phyloP scores from a whole-genome alignment of 305 asterid species.

The Nicotiana rustica region DNA sequence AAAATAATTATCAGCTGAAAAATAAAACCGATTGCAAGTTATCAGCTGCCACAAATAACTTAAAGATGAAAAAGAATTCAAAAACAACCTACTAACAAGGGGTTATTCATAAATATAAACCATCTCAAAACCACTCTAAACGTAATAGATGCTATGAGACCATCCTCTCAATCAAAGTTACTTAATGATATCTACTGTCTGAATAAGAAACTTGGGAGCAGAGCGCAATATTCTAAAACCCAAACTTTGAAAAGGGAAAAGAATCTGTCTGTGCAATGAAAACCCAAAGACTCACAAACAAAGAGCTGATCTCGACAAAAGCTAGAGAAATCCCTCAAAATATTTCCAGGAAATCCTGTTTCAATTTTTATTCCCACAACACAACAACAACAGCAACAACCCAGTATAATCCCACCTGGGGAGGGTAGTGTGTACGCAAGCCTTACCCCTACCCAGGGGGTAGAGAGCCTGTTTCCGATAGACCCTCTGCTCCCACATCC shows the following conservation, averaged over 20 bases:
- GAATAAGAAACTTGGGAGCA: not conserved
- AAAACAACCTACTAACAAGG: slow-evolving; percentile 8
- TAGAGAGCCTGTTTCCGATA: too few species aligned
- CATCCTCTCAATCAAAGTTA: not conserved
- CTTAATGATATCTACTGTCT: not conserved
- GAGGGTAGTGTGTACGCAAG: too few species aligned
- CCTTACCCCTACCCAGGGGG: too few species aligned
- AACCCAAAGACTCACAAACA: not conserved
- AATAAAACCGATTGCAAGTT: not conserved
- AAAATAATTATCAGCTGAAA: not conserved
- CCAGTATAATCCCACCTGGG: too few species aligned
- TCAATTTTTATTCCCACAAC: not conserved
- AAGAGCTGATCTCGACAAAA: slow-evolving; percentile 7
- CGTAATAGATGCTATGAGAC: slow-evolving; percentile 11
- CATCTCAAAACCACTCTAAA: not conserved
- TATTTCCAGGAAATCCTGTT: not conserved
- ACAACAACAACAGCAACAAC: too few species aligned
- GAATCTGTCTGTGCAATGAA: not conserved
- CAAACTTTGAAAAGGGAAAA: not conserved
- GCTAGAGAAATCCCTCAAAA: not conserved
- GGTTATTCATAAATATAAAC: not conserved
- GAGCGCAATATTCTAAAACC: not conserved
- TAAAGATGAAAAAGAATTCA: not conserved
- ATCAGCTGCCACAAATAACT: not conserved
- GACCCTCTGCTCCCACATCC: not conserved